These are phyloP conservation scores for Chamaecrista fasciculata DNA, from an alignment of 306 rosid species.

Conservation along the genomic window DNA sequence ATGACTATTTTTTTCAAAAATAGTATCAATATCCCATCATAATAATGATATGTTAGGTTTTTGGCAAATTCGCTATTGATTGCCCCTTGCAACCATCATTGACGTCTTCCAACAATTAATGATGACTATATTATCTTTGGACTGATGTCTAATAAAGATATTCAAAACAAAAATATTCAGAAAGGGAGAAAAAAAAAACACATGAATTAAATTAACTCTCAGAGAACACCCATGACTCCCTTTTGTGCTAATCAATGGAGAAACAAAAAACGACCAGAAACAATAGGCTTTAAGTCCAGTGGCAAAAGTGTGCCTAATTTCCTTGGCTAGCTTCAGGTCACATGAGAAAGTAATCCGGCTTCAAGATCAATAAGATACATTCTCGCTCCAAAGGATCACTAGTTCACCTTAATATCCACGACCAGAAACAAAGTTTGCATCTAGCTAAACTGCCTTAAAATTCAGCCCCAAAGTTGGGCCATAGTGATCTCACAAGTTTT, in stretches of 20 bases:
- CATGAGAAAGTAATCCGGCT: slow-evolving; percentile 38
- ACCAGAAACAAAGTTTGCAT: slow-evolving; percentile 47
- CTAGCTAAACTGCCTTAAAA: slow-evolving; percentile 44
- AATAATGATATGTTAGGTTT: no score
- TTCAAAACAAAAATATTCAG: no score
- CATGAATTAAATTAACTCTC: no score
- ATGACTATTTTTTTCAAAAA: no score
- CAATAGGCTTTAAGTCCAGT: neutral
- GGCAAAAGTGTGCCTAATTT: slow-evolving; percentile 32
- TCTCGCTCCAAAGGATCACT: slow-evolving; percentile 54
- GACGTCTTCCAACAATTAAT: no score
- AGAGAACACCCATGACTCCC: no score
- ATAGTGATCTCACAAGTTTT: slow-evolving; percentile 35
- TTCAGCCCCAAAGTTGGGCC: slow-evolving; percentile 43
- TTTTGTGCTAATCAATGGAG: neutral
- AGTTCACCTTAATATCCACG: slow-evolving; percentile 46
- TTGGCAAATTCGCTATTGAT: no score
- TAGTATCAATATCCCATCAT: neutral
- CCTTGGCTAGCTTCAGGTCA: slow-evolving; percentile 76
- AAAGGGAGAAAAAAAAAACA: no score
- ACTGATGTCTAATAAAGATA: no score
- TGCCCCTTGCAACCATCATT: no score
- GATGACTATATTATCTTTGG: no score
- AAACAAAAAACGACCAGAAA: no score
- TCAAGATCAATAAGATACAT: slow-evolving; percentile 44